Evolutionary conservation across 345 rosid genomes (phyloP), one percentile per base, ranked within the genome.

Genomic region (Lumnitzera racemosa): DNA sequence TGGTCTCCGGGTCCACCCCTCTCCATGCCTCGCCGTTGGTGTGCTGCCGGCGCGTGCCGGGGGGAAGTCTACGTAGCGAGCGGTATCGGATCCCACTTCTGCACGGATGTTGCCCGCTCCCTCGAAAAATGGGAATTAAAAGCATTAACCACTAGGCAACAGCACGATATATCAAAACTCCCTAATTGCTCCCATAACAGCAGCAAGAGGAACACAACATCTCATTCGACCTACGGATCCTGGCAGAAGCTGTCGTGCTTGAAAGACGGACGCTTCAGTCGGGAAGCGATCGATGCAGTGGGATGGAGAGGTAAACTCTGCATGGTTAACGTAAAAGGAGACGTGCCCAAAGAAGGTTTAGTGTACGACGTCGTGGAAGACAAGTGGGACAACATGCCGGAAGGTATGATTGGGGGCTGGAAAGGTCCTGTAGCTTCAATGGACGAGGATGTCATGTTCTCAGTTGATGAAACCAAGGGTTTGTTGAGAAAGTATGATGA

Each of bases 231-330:
- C 12, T 24, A 13, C 43, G 43, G 43, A 36, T 36, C 43, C 43
- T 78, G 83, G 83, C 65, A 70, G 56, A 74, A 70, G 47, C 36
- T 70, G 54, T 55, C 56, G 15, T 72, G 56, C 27, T 52, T 81
- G 0, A 76, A 63, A 63, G 67, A 78, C 50, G 76, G 67, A 14
- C 74, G 76, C 24, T 81, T 76, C 47, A 49, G 86, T 58, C 69
- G 83, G 27, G 86, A 81, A 1, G 86, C 83, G 2, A 56, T 78
- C n/a, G 83, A 81, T 36, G 81, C 78, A 2, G 68, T 78, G 9
- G 81, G 80, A 11, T 81, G 79, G 81, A 74, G 65, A 57, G 80
- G 86, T 68, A 76, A 70, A 58, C 67, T 81, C 2, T 81, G 80
- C 61, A 70, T 76, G 86, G 86, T 81, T 3, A 76, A 78, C 60